Evolutionary conservation across 257 asterid genomes (phyloP).

Genomic region (Solanum dulcamara): DNA sequence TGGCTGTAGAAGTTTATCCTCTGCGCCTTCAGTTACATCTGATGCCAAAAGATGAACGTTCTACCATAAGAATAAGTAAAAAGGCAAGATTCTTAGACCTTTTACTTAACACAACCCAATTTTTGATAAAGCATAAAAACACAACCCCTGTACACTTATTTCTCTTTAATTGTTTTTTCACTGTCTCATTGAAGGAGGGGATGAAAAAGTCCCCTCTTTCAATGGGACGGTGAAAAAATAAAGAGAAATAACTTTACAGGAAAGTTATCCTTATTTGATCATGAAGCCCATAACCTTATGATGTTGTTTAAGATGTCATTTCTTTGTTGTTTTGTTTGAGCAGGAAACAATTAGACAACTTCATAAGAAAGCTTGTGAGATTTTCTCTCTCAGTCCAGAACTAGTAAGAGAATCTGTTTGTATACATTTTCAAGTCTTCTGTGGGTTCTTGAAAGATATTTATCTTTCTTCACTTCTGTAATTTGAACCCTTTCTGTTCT

Average conservation of each 20-base stretch:
- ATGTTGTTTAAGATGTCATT: not conserved
- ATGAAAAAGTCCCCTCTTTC: not conserved
- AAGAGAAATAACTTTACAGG: not conserved
- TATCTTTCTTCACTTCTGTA: not conserved
- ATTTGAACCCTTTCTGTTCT: not conserved
- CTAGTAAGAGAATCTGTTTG: slow-evolving; percentile 40
- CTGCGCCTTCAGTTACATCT: slow-evolving; percentile 86
- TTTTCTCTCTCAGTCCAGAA: slow-evolving; percentile 61
- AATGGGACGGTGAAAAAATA: not conserved
- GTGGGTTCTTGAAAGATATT: not conserved
- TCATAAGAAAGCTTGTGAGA: slow-evolving; percentile 77
- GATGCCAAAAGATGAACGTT: slow-evolving; percentile 74
- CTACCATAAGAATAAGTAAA: slow-evolving; percentile 89
- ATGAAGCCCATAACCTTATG: not conserved
- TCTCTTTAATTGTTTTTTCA: not conserved
- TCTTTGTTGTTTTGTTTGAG: slow-evolving; percentile 4
- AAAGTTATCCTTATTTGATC: not conserved
- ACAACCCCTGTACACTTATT: not conserved
- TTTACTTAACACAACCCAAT: not conserved
- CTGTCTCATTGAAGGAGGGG: not conserved
- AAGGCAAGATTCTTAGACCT: slow-evolving; percentile 38
- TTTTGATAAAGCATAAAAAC: not conserved
- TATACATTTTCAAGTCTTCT: slow-evolving; percentile 4
- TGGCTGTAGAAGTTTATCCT: slow-evolving; percentile 98
- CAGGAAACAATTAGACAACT: slow-evolving; percentile 95